A percentile compares a stretch with the other conserved stretches of the same genome.
Conservation (phyloP, 202 grass and related monocot genomes). For the Dendrocalamus latiflorus region DNA sequence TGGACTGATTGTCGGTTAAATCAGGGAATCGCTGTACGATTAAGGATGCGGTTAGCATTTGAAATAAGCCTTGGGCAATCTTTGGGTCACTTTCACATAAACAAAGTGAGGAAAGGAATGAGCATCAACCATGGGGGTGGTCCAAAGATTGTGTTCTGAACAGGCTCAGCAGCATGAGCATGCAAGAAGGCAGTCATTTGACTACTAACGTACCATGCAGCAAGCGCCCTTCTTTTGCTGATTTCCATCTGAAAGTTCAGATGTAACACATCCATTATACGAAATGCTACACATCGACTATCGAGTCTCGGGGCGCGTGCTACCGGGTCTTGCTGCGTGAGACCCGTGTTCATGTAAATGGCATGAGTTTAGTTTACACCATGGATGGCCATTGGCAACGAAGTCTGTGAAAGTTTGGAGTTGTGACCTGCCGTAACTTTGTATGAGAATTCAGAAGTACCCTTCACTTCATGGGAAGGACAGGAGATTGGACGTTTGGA, state of each 20-base stretch:
- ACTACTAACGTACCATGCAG: not conserved
- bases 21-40: not conserved
- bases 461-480: slow-evolving; percentile 15
- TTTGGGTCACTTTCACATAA: slow-evolving; percentile 17
- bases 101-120: slow-evolving; percentile 28
- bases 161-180: slow-evolving; percentile 10
- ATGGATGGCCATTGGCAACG: not conserved
- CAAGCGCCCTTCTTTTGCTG: not conserved
- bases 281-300: not conserved
- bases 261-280: not conserved
- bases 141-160: slow-evolving; percentile 26
- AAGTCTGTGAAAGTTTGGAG: not conserved
- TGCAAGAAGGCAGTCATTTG: slow-evolving; percentile 31
- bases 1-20: not conserved
- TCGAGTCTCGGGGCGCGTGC: not conserved
- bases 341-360: not conserved
- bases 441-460: slow-evolving; percentile 7
- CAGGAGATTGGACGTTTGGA: slow-evolving; percentile 5
- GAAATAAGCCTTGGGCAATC: not conserved
- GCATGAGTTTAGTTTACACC: not conserved
- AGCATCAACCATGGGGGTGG: not conserved
- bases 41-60: slow-evolving; percentile 5
- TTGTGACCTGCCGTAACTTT: slow-evolving; percentile 3
- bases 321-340: not conserved
- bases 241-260: slow-evolving; percentile 2